These are phyloP conservation scores for Alternaria tenuissima DNA, from an alignment of 2,329 filamentous ascomycete species.

Conservation along the genomic window DNA sequence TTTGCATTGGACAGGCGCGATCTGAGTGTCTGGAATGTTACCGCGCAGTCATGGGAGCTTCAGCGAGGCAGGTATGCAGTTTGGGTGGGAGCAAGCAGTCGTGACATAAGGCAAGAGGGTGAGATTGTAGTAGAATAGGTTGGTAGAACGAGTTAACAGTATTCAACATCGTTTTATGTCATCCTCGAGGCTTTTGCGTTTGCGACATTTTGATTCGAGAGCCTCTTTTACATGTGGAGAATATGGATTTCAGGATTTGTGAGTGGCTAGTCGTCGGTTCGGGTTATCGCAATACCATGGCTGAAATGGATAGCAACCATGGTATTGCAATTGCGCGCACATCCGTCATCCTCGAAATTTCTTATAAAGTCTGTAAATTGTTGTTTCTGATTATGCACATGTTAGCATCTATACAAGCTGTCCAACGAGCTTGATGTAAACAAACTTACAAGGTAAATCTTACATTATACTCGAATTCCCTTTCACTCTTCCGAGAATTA, in stretches of 20 bases:
- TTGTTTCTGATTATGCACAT: not conserved
- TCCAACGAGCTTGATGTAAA: not conserved
- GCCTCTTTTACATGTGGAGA: too few species aligned
- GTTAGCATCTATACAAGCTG: not conserved
- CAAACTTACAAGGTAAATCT: too few species aligned
- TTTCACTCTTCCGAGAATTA: too few species aligned
- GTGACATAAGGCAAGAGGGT: conserved; percentile 39
- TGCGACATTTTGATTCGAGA: too few species aligned
- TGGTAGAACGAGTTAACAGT: not conserved
- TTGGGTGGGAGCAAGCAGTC: conserved; percentile 49
- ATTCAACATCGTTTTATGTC: not conserved
- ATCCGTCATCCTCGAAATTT: not conserved
- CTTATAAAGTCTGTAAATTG: not conserved
- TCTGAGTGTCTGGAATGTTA: conserved; percentile 83
- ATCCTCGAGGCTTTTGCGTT: too few species aligned
- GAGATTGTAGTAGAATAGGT: conserved; percentile 19
- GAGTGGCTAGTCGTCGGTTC: too few species aligned
- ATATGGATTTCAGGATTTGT: too few species aligned
- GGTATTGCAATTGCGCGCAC: too few species aligned
- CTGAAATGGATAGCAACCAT: too few species aligned
- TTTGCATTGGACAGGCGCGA: conserved; percentile 77
- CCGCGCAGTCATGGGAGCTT: conserved; percentile 77
- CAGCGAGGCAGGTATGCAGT: conserved; percentile 38
- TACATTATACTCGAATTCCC: too few species aligned
- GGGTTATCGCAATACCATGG: too few species aligned